phyloP scores from a whole-genome alignment of 257 asterid species.

The Solanum paucissectum region DNA sequence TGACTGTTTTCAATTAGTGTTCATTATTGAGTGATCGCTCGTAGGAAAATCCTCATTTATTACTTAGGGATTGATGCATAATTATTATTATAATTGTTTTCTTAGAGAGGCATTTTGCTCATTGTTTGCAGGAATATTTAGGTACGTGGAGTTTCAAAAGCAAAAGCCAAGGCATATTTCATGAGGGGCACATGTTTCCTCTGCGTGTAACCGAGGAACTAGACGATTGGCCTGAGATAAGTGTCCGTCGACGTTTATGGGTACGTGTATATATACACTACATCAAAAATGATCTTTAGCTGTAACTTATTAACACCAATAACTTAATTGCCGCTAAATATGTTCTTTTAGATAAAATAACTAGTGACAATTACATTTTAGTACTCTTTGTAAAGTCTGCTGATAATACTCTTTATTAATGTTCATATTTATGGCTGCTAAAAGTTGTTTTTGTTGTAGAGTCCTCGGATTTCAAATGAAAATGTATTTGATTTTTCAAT shows the following conservation, averaged over 20 bases:
- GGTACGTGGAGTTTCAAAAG: conserved; percentile 89
- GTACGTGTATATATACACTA: conserved; percentile 22
- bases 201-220: conserved; percentile 62
- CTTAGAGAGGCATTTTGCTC: neutral
- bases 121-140: conserved; percentile 44
- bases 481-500: neutral
- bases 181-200: conserved; percentile 83
- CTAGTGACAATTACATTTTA: neutral
- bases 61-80: neutral
- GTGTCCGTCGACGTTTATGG: conserved; percentile 73
- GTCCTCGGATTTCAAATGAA: neutral
- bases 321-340: no score
- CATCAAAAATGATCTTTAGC: no score
- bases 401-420: no score
- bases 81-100: neutral
- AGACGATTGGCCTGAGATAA: conserved; percentile 89
- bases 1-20: neutral
- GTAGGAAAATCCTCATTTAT: neutral
- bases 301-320: no score
- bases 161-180: conserved; percentile 77
- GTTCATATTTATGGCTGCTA: no score
- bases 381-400: neutral
- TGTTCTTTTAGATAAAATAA: no score
- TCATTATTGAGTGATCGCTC: neutral
- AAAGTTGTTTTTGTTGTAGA: no score